Evolutionary conservation across 2,329 filamentous ascomycete genomes (phyloP).

Genomic region (Reticulascus tulasneorum): DNA sequence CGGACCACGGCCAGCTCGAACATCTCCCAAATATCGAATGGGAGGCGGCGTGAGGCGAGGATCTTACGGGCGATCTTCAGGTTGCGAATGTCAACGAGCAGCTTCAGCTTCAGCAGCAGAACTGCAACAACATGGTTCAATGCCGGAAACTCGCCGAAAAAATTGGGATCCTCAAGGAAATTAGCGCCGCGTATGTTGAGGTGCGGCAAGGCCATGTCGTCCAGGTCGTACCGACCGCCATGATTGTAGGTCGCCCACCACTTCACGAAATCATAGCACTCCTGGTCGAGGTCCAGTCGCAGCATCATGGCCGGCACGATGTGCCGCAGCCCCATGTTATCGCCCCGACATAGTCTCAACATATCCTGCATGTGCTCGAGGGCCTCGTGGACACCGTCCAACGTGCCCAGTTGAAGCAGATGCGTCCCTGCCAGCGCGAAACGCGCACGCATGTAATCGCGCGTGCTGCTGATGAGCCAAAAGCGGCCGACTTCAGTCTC

Average conservation of each 20-base stretch:
- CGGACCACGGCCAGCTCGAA: constrained; percentile 17
- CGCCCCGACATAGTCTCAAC: constrained; percentile 37
- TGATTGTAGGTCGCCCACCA: constrained; percentile 22
- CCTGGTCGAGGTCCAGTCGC: constrained; percentile 44
- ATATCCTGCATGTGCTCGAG: constrained; percentile 39
- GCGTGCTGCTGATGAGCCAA: constrained; percentile 35
- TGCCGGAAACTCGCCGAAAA: constrained; percentile 1
- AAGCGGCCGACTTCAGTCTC: constrained; percentile 35
- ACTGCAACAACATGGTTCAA: constrained; percentile 12
- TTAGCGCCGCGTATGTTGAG: constrained; percentile 18
- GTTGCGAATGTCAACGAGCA: constrained; percentile 22
- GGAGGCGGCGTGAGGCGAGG: constrained; percentile 11
- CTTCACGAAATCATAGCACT: constrained; percentile 42
- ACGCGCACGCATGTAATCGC: constrained; percentile 39
- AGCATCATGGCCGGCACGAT: constrained; percentile 38
- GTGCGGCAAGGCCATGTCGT: constrained; percentile 14
- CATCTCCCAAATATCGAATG: constrained; percentile 14
- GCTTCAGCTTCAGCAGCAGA: constrained; percentile 22
- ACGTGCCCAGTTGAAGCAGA: constrained; percentile 27
- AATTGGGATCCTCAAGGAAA: constrained; percentile 13
- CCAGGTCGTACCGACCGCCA: constrained; percentile 16
- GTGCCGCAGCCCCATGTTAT: constrained; percentile 39
- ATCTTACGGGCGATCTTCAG: constrained; percentile 18
- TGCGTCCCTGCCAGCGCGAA: constrained; percentile 24
- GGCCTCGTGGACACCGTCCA: constrained; percentile 29